These are phyloP conservation scores for Diaporthe batatas DNA, from an alignment of 2,329 filamentous ascomycete species.

Conservation along the genomic window DNA sequence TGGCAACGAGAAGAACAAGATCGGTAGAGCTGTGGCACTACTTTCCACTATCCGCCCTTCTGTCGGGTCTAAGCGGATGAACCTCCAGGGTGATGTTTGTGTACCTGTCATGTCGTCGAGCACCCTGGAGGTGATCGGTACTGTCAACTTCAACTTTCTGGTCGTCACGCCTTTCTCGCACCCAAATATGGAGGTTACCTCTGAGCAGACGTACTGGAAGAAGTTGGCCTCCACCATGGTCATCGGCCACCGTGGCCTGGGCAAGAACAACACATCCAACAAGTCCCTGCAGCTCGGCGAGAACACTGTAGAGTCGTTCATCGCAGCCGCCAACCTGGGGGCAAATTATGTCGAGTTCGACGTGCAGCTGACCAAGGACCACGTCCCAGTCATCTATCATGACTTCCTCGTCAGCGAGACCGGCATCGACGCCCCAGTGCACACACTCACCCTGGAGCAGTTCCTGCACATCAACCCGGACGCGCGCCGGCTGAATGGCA, in stretches of 20 bases:
- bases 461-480: constrained; percentile 87
- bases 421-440: constrained; percentile 95
- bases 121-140: constrained; percentile 90
- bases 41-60: constrained; percentile 87
- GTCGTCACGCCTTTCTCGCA: constrained; percentile 95
- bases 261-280: constrained; percentile 88
- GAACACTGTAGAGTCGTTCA: constrained; percentile 96
- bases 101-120: constrained; percentile 86
- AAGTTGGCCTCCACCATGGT: constrained; percentile 90
- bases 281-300: constrained; percentile 94
- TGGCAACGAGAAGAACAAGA: constrained; percentile 86
- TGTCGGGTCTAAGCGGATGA: constrained; percentile 88
- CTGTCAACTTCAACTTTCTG: constrained; percentile 96
- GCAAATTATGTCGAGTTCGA: constrained; percentile 84
- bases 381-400: constrained; percentile 98
- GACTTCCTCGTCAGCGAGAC: constrained; percentile 98
- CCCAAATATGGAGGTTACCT: constrained; percentile 92
- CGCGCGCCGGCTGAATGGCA: constrained; percentile 60
- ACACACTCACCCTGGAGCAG: constrained; percentile 94
- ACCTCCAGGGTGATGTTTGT: constrained; percentile 90
- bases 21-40: constrained; percentile 90
- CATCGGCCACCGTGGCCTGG: constrained; percentile 79
- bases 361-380: constrained; percentile 98
- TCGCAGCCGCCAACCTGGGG: constrained; percentile 93
- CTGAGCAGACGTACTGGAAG: constrained; percentile 96